Conservation (phyloP, 2,329 filamentous ascomycete genomes). For the Elsinoe australis region DNA sequence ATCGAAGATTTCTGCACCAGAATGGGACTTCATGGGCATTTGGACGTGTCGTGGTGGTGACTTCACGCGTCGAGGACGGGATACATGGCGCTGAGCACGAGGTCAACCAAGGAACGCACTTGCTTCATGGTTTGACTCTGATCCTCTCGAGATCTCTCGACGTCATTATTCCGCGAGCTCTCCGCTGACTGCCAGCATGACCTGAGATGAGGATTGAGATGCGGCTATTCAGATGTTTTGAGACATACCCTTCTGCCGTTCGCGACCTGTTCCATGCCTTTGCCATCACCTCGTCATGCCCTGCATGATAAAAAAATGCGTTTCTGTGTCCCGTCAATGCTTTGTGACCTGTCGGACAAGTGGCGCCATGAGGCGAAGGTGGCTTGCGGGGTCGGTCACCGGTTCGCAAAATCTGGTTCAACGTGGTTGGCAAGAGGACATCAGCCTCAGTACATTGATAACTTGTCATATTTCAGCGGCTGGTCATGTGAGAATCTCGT, state of each 20-base stretch:
- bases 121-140: conserved; percentile 1
- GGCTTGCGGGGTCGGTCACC: conserved; percentile 10
- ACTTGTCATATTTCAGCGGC: too few relatives aligned
- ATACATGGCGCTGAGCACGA: not conserved
- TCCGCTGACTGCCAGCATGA: not conserved
- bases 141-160: conserved; percentile 8
- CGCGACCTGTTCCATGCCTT: too few relatives aligned
- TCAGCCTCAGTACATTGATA: too few relatives aligned
- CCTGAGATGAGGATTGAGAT: too few relatives aligned
- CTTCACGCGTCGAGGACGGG: conserved; percentile 1
- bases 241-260: too few relatives aligned
- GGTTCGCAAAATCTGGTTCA: not conserved
- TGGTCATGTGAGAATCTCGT: not conserved
- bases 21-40: not conserved
- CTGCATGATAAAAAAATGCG: too few relatives aligned
- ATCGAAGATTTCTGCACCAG: not conserved
- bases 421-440: conserved; percentile 6
- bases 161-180: not conserved
- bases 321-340: too few relatives aligned
- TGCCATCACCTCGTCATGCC: too few relatives aligned
- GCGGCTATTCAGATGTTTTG: too few relatives aligned
- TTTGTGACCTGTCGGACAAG: not conserved
- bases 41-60: conserved; percentile 3
- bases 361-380: not conserved
- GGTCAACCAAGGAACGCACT: conserved; percentile 2